Evolutionary conservation across 208 protist species (phyloP).

Genomic region (Trypanosoma vivax): DNA sequence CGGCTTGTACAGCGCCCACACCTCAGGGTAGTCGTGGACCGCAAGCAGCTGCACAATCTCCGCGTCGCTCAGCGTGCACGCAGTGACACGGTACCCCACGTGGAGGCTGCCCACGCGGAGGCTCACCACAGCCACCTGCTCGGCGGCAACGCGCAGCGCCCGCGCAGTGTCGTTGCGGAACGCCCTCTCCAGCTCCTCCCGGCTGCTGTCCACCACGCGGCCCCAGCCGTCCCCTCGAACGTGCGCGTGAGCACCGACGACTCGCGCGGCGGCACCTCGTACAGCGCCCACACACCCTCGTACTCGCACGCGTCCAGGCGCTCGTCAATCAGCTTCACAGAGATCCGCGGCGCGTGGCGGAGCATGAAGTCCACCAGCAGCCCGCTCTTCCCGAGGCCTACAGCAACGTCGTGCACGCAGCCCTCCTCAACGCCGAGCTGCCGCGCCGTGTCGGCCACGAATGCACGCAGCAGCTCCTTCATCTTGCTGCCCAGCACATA

Average conservation of each 20-base stretch:
- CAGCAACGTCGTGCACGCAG: background rate
- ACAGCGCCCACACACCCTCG: background rate
- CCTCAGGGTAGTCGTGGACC: background rate
- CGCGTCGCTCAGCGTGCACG: background rate
- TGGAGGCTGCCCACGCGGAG: background rate
- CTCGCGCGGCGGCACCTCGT: background rate
- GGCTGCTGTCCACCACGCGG: background rate
- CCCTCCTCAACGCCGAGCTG: background rate
- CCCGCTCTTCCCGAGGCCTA: background rate
- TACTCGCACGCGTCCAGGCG: background rate
- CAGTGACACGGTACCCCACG: background rate
- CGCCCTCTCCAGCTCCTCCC: background rate
- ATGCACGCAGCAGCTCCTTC: background rate
- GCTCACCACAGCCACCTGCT: background rate
- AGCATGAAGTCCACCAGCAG: background rate
- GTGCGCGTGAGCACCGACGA: background rate
- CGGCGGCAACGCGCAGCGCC: background rate
- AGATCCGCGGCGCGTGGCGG: background rate
- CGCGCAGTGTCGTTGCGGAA: conserved; percentile 1
- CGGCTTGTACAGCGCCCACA: background rate
- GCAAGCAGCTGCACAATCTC: background rate
- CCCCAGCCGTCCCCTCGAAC: conserved; percentile 3
- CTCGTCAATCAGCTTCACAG: background rate
- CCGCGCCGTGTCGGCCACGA: background rate
- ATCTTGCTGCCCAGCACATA: background rate